These are phyloP conservation scores for Ophiorrhiza pumila DNA, from an alignment of 257 asterid genomes.

Conservation along the genomic window DNA sequence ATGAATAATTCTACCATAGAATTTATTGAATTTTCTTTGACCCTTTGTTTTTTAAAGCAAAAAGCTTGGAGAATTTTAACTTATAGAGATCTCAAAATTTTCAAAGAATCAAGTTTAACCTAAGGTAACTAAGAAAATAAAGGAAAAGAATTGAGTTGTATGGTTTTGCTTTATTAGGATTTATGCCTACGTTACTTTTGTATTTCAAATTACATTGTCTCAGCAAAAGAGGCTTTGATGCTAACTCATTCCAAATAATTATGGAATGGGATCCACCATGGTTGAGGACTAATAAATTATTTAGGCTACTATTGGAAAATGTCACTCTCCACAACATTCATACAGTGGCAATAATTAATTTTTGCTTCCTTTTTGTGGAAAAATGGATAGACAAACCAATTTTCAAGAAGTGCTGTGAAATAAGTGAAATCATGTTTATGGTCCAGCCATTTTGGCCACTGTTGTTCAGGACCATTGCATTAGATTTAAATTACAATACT, in stretches of 20 bases:
- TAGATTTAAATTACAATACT: no score
- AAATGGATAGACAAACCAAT: neutral
- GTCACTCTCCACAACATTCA: neutral
- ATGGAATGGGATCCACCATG: conserved; percentile 12
- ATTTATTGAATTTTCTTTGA: no score
- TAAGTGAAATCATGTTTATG: neutral
- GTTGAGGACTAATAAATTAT: neutral
- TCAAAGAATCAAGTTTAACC: neutral
- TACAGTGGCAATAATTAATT: neutral
- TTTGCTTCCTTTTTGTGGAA: neutral
- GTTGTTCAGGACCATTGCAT: no score
- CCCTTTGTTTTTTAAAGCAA: no score
- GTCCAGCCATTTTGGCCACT: neutral
- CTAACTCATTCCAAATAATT: conserved; percentile 8
- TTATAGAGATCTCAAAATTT: no score
- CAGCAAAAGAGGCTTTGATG: conserved; percentile 13
- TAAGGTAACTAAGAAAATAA: no score
- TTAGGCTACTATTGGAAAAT: neutral
- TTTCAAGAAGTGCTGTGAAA: neutral
- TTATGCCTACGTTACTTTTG: neutral
- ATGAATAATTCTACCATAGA: no score
- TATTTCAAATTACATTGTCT: neutral
- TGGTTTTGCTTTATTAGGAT: neutral
- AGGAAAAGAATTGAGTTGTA: neutral
- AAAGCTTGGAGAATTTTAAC: no score